phyloP scores from a whole-genome alignment of 306 rosid genomes.

The Vachellia pachyceras region DNA sequence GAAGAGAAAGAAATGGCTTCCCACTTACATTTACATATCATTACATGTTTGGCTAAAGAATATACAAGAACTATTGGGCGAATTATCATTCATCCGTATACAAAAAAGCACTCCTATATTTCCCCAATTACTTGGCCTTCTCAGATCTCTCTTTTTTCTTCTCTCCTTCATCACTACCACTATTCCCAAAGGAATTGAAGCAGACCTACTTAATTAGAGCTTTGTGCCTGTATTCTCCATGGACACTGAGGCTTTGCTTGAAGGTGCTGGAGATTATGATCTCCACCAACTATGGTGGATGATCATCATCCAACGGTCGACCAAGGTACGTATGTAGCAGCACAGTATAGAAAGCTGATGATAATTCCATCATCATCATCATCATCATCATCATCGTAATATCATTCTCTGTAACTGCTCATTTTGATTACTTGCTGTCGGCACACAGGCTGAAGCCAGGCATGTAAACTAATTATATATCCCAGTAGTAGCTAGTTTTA shows the following conservation, averaged over 20 bases:
- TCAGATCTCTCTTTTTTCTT: background rate
- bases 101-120: slow-evolving; percentile 19
- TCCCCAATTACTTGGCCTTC: slow-evolving; percentile 20
- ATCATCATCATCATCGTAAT: too few species aligned
- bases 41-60: slow-evolving; percentile 54
- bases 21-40: slow-evolving; percentile 44
- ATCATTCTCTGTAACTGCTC: background rate
- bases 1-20: slow-evolving; percentile 31
- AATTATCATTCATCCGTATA: slow-evolving; percentile 33
- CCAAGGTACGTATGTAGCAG: background rate
- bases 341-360: slow-evolving; percentile 23
- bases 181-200: background rate
- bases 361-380: background rate
- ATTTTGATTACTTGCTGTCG: slow-evolving; percentile 21
- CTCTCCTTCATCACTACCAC: background rate
- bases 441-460: slow-evolving; percentile 78
- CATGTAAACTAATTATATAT: slow-evolving; percentile 18
- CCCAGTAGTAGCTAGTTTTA: background rate
- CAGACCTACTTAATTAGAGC: background rate
- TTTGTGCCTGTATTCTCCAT: slow-evolving; percentile 24
- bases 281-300: slow-evolving; percentile 37
- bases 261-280: slow-evolving; percentile 16
- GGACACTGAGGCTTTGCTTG: slow-evolving; percentile 16
- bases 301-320: slow-evolving; percentile 8
- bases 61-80: slow-evolving; percentile 33